Percentiles rank a stretch among this genome's conserved stretches.
Evolutionary conservation across 805 yeast species (phyloP).

Genomic region (Cyberlindnera japonica): DNA sequence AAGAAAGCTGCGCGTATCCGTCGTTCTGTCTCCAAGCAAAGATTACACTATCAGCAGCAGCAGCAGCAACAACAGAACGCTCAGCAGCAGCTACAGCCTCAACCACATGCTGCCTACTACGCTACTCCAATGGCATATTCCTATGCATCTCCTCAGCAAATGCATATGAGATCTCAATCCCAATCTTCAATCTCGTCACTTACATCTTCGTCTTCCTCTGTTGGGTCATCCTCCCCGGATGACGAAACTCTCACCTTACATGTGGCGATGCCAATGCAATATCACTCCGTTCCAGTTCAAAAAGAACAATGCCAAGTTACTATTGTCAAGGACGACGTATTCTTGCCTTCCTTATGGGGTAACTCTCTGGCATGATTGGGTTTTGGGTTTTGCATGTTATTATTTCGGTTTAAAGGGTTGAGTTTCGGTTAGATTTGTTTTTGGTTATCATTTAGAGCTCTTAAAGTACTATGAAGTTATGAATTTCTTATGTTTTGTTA

Average conservation of each 20-base stretch:
- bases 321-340: slow-evolving; percentile 5
- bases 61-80: background rate
- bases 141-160: slow-evolving; percentile 4
- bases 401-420: no score
- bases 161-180: slow-evolving; percentile 11
- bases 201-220: slow-evolving; percentile 7
- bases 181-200: slow-evolving; percentile 13
- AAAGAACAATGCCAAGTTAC: background rate
- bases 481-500: no score
- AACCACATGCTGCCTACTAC: background rate
- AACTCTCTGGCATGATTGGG: background rate
- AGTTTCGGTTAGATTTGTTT: no score
- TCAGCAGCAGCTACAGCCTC: slow-evolving; percentile 14
- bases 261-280: no score
- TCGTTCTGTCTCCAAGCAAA: slow-evolving; percentile 16
- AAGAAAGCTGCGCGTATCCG: slow-evolving; percentile 28
- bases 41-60: slow-evolving; percentile 5
- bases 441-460: no score
- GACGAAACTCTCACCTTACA: background rate
- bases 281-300: no score
- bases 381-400: no score
- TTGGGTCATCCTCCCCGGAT: background rate
- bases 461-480: no score
- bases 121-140: slow-evolving; percentile 1
- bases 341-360: slow-evolving; percentile 11